Base-by-base conservation (phyloP, 768 basidiomycete genomes). In the Termitomyces sp. region DNA sequence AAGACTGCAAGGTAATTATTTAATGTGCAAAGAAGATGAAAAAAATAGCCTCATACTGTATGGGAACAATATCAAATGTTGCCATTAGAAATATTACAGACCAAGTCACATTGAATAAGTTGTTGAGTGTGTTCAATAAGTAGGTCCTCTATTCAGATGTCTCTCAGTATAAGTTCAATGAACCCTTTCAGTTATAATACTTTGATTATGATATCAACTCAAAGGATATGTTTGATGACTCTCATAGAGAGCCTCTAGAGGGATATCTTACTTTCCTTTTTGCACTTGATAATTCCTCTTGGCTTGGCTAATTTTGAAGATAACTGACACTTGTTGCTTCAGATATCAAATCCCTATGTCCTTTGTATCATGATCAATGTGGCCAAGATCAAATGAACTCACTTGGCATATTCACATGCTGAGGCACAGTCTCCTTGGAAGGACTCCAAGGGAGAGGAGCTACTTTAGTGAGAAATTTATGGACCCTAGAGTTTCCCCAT, bases 191-290 rank as follows among this genome's bases (percentile, higher is more conserved):
- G 89, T 65, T 59, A 46, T 8, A 71, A 81, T 29, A 75, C 72
- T 29, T 74, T 73, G 5, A 84, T 94, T 62, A 80, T 91, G 65
- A 85, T 89, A 85, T 89, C 56, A 81, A 83, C 29, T 80, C 83
- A 60, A 86, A 81, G 42, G 94, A 96, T 67, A 65, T 91, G 43
- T 98, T 97, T 70, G 92, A 97, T 68, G 96, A 84, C 66, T 79
- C 79, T 42, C 61, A 66, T 1, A 94, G 94, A 31, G 94, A 96
- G 68, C 87, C 90, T 11, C 80, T 83, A 2, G 68, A 69, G 20
- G 61, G 81, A 29, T 80, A 87, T 55, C 76, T 85, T 4, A 98
- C 96, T 7, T 83, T 95, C 31, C 79, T 96, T 29, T 87, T 93
- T 31, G 89, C 88, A 17, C 81, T 98, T 7, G 86, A 89, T 31